Conservation (phyloP, 495 filamentous ascomycete species). For the Aspergillus ellipticus region DNA sequence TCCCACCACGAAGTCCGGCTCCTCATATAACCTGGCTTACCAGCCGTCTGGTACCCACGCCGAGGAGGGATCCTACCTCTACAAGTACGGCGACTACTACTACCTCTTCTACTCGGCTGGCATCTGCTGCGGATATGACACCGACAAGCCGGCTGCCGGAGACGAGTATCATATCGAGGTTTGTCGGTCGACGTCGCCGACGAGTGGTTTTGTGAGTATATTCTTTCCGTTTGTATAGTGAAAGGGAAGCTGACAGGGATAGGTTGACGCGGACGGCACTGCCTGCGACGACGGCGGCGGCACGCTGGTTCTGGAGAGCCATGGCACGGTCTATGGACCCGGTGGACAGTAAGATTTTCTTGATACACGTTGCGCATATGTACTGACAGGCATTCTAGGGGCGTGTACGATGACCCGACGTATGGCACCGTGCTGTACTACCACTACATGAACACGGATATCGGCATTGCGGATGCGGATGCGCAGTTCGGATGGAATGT, state of each 20-base stretch:
- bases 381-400: constrained; percentile 27
- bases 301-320: constrained; percentile 57
- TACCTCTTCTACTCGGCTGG: constrained; percentile 70
- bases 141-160: constrained; percentile 48
- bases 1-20: constrained; percentile 34
- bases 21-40: constrained; percentile 51
- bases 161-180: constrained; percentile 70
- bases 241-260: neutral
- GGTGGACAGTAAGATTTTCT: constrained; percentile 68
- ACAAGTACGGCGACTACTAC: constrained; percentile 55
- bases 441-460: constrained; percentile 62
- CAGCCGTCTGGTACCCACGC: constrained; percentile 50
- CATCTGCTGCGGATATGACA: constrained; percentile 60
- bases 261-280: constrained; percentile 54
- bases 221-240: neutral
- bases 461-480: constrained; percentile 62
- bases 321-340: constrained; percentile 66
- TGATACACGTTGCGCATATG: too few species aligned
- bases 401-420: constrained; percentile 46
- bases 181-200: constrained; percentile 56
- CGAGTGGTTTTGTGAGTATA: constrained; percentile 49
- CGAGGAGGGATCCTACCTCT: constrained; percentile 59
- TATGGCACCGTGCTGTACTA: constrained; percentile 63
- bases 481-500: constrained; percentile 67
- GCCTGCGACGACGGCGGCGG: constrained; percentile 61